Conservation (phyloP, 495 filamentous ascomycete genomes). For the Penicillium riverlandense region DNA sequence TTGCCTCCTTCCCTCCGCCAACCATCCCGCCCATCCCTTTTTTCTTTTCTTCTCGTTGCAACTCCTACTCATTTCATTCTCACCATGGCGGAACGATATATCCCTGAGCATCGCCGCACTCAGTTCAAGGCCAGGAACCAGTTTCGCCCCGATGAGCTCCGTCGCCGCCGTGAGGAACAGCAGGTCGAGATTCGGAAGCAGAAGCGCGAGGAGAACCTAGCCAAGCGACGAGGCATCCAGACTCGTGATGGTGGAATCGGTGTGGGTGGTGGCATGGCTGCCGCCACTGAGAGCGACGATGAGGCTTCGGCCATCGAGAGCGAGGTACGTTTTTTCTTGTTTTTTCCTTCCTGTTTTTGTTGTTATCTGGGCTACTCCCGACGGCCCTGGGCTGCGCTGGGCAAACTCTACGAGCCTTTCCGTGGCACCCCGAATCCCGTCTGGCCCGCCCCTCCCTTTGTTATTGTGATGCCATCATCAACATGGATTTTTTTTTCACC, state of each 20-base stretch:
- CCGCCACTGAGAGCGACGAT: slow-evolving; percentile 93
- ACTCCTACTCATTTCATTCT: slow-evolving; percentile 18
- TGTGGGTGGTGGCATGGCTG: slow-evolving; percentile 78
- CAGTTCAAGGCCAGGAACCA: slow-evolving; percentile 98
- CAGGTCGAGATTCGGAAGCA: slow-evolving; percentile 98
- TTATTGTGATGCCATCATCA: slow-evolving; percentile 27
- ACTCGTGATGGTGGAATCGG: slow-evolving; percentile 63
- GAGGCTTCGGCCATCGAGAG: slow-evolving; percentile 88
- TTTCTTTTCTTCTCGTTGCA: slow-evolving; percentile 15
- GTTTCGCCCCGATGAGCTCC: slow-evolving; percentile 98
- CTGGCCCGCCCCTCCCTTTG: slow-evolving; percentile 5
- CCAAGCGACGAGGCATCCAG: slow-evolving; percentile 92
- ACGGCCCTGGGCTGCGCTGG: background rate
- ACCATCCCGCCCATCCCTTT: slow-evolving; percentile 4
- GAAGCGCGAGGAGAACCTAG: slow-evolving; percentile 96
- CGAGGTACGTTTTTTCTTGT: slow-evolving; percentile 64
- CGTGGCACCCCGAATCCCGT: background rate
- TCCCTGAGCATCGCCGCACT: slow-evolving; percentile 97
- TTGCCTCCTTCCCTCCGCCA: slow-evolving; percentile 9
- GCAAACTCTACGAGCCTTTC: too few species aligned
- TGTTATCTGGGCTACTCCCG: background rate
- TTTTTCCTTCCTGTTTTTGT: slow-evolving; percentile 10
- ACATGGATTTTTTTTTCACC: slow-evolving; percentile 35
- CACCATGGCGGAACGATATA: slow-evolving; percentile 96
- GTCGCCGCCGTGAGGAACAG: slow-evolving; percentile 96